Conservation (phyloP, 2,329 filamentous ascomycete species). For the Aspergillus sp. region DNA sequence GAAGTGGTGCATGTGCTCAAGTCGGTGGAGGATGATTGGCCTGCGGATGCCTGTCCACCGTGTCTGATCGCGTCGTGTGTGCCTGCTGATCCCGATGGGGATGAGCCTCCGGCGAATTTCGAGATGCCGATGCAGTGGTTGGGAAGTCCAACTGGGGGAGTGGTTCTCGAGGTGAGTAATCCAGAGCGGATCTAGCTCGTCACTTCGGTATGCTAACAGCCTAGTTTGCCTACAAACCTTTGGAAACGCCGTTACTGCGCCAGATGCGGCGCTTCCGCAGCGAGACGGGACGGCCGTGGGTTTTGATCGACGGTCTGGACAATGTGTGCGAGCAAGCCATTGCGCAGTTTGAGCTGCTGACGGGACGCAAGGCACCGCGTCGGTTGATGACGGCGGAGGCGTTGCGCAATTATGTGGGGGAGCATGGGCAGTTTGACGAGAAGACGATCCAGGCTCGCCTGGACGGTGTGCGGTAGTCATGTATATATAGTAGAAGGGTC, state of each 20-base stretch:
- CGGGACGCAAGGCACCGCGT: slow-evolving; percentile 68
- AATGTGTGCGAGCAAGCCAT: slow-evolving; percentile 76
- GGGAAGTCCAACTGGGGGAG: slow-evolving; percentile 69
- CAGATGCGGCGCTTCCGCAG: slow-evolving; percentile 63
- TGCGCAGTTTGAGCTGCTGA: slow-evolving; percentile 80
- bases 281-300: slow-evolving; percentile 59
- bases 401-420: slow-evolving; percentile 36
- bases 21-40: slow-evolving; percentile 63
- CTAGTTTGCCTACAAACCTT: slow-evolving; percentile 64
- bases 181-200: not conserved
- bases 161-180: slow-evolving; percentile 63
- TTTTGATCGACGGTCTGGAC: slow-evolving; percentile 73
- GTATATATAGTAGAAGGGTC: slow-evolving; percentile 2
- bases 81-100: slow-evolving; percentile 65
- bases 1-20: slow-evolving; percentile 54
- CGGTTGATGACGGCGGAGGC: slow-evolving; percentile 69
- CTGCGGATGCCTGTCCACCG: slow-evolving; percentile 59
- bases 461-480: slow-evolving; percentile 22
- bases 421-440: slow-evolving; percentile 36
- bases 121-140: slow-evolving; percentile 69
- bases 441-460: slow-evolving; percentile 37
- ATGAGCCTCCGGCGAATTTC: slow-evolving; percentile 66
- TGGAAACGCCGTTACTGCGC: slow-evolving; percentile 68
- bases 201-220: not conserved
- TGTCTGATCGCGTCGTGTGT: slow-evolving; percentile 77